Evolutionary conservation across 176 grass and related monocot species (phyloP).

Genomic region (Ensete ventricosum): DNA sequence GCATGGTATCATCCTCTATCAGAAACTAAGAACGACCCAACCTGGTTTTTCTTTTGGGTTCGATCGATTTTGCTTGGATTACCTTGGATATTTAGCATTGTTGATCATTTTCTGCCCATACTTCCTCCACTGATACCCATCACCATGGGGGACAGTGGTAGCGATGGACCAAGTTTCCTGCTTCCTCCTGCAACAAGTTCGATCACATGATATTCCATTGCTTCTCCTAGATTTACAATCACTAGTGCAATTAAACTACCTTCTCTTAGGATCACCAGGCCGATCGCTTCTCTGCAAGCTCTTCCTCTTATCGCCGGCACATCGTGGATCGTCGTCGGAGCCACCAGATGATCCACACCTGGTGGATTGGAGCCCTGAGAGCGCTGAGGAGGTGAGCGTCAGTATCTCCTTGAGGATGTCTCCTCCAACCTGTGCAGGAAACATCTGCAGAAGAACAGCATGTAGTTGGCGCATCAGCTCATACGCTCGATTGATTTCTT

Average conservation of each 20-base stretch:
- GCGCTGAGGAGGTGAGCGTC: not conserved
- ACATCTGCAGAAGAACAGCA: not conserved
- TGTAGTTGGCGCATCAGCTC: not conserved
- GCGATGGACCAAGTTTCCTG: conserved; percentile 34
- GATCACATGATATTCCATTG: not conserved
- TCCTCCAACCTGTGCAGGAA: not conserved
- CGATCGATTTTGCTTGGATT: too few relatives aligned
- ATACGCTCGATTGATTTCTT: conserved; percentile 1
- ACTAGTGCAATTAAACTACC: not conserved
- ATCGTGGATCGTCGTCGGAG: not conserved
- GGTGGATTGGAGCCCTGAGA: not conserved
- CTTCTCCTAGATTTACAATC: not conserved
- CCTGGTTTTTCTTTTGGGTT: not conserved
- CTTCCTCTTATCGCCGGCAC: not conserved
- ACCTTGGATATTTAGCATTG: conserved; percentile 61
- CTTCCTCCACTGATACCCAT: conserved; percentile 87
- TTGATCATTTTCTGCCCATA: conserved; percentile 83
- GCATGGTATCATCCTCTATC: not conserved
- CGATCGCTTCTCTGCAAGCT: not conserved
- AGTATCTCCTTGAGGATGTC: not conserved
- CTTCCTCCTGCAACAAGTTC: conserved; percentile 28
- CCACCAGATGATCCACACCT: not conserved
- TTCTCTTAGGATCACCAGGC: not conserved
- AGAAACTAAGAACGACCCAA: not conserved
- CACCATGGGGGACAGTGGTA: conserved; percentile 51